A percentile compares a stretch with the other conserved stretches of the same genome.
Conservation (phyloP, 495 filamentous ascomycete species). For the Penicillium egyptiacum region DNA sequence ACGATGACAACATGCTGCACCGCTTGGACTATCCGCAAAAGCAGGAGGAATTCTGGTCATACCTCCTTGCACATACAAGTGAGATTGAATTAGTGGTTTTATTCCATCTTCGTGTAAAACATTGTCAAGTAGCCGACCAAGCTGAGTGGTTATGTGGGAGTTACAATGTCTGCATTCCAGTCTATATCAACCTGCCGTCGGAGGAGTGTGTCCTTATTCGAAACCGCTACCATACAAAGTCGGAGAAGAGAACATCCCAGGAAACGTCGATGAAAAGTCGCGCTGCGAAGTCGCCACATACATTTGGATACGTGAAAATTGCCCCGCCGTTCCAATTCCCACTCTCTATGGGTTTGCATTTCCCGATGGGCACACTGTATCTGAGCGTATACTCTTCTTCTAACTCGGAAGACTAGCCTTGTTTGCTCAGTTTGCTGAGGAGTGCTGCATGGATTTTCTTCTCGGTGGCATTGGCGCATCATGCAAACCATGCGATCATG, state of each 20-base stretch:
- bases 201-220: slow-evolving; percentile 17
- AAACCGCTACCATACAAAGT: slow-evolving; percentile 38
- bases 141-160: slow-evolving; percentile 36
- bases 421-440: too few species aligned
- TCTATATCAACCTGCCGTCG: not conserved
- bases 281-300: slow-evolving; percentile 28
- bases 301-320: slow-evolving; percentile 5
- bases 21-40: not conserved
- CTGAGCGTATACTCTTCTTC: not conserved
- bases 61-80: not conserved
- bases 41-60: not conserved
- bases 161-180: slow-evolving; percentile 45
- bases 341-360: not conserved
- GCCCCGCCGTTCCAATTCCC: not conserved
- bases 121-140: not conserved
- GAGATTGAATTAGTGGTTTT: not conserved
- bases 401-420: too few species aligned
- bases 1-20: too few species aligned
- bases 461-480: too few species aligned
- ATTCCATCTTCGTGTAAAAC: not conserved
- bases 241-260: slow-evolving; percentile 33
- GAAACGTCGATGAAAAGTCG: slow-evolving; percentile 43
- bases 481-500: not conserved
- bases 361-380: not conserved
- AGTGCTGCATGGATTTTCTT: too few species aligned